Base-by-base conservation (phyloP, 176 grass and related monocot genomes). In the Carex parvula region DNA sequence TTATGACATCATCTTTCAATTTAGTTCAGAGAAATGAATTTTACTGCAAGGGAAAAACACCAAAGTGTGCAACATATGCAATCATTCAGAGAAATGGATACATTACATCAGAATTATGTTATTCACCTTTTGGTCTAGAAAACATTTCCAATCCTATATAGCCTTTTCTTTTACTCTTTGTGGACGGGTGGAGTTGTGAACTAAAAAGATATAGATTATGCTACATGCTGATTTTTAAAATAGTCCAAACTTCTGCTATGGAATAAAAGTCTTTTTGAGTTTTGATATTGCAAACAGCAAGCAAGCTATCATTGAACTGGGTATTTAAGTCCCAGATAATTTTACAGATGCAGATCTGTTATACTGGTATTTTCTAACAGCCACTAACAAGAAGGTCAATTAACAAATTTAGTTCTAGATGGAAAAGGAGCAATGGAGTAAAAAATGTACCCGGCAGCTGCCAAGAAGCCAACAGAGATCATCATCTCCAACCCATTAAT, bases 401-500 rank as follows among this genome's bases (percentile, higher is more conserved):
- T 13, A 22, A 41, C 44, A 30, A 32, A 55, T 58, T 21, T n/a
- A 71, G 29, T 84, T 73, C 35, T 20, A 41, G 33, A 70, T 20
- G 74, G 59, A 64, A 56, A 87, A 60, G 41, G 39, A 76, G 20
- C 32, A 32, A 50, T 52, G 14, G 7, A 60, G 59, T 60, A 18
- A 70, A 4, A 4, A 21, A 83, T 15, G 18, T 85, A 97, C 95
- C 95, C 95, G 62, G 83, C 89, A 70, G 92, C 89, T 20, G 84
- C 75, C 74, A 95, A 61, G 50, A 98, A 94, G 39, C 92, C 92
- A 0, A 98, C 22, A 17, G 92, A 90, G 17, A 95, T 91, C 92
- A 98, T 98, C 92, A 94, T 94, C 84, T 95, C 89, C 96, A 89
- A 98, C n/a, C 91, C 96, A 57, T 93, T 98, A 85, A 95, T 98